phyloP scores from a whole-genome alignment of 345 rosid species.

The Mallotus nudiflorus region DNA sequence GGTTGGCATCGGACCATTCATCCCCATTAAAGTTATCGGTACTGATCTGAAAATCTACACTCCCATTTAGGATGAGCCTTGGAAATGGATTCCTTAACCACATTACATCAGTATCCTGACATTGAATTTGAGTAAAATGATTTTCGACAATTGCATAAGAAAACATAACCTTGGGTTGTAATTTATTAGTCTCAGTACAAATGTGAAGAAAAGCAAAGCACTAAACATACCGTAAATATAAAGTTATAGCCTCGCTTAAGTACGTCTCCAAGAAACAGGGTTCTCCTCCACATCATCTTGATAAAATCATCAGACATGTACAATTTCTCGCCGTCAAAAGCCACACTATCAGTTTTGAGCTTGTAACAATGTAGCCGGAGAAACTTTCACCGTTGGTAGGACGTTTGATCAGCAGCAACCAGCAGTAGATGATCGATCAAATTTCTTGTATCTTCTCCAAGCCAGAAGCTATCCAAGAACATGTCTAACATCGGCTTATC shows the following conservation, averaged over 20 bases:
- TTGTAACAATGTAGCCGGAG: conserved; percentile 66
- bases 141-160: too few relatives aligned
- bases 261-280: conserved; percentile 68
- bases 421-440: too few relatives aligned
- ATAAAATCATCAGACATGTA: conserved; percentile 71
- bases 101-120: conserved; percentile 72
- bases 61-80: conserved; percentile 34
- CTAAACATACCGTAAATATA: conserved; percentile 68
- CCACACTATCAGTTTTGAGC: conserved; percentile 51
- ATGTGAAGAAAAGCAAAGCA: too few relatives aligned
- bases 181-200: too few relatives aligned
- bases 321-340: conserved; percentile 45
- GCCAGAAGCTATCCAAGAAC: too few relatives aligned
- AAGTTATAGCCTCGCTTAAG: conserved; percentile 64
- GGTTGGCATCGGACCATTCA: conserved; percentile 33
- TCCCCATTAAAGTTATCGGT: conserved; percentile 43
- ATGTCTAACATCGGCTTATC: too few relatives aligned
- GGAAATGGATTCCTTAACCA: conserved; percentile 70
- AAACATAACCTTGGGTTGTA: too few relatives aligned
- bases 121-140: too few relatives aligned
- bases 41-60: conserved; percentile 66
- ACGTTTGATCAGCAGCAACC: too few relatives aligned
- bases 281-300: too few relatives aligned
- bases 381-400: too few relatives aligned
- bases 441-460: too few relatives aligned